phyloP scores from a whole-genome alignment of 768 basidiomycete genomes.

The Dictyophora rubrovolvata region DNA sequence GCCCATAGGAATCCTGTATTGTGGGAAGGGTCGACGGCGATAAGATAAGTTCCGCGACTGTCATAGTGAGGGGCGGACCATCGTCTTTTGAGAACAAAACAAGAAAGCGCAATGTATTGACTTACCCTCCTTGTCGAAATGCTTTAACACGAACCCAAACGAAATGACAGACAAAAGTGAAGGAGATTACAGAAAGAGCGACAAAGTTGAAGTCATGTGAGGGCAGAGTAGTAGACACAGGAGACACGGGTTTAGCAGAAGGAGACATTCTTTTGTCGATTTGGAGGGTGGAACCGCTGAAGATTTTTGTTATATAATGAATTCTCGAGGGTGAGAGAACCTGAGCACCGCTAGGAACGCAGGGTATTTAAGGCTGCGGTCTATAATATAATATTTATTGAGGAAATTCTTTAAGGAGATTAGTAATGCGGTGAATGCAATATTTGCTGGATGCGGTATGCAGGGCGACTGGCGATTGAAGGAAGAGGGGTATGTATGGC shows the following conservation, averaged over 20 bases:
- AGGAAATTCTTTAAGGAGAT: too few species aligned
- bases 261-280: not conserved
- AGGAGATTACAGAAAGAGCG: not conserved
- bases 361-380: too few species aligned
- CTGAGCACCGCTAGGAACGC: too few species aligned
- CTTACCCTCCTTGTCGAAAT: conserved; percentile 2
- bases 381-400: too few species aligned
- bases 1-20: conserved; percentile 4
- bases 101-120: not conserved
- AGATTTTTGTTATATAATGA: not conserved
- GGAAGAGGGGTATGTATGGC: not conserved
- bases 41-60: conserved; percentile 1
- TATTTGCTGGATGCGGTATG: too few species aligned
- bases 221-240: not conserved
- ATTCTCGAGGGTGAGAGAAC: not conserved
- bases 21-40: conserved; percentile 9
- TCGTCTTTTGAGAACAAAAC: not conserved
- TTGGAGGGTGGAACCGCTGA: not conserved
- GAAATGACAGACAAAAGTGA: not conserved
- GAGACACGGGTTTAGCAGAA: not conserved
- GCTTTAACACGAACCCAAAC: not conserved
- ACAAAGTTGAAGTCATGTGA: not conserved
- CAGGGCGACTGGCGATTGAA: not conserved
- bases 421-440: too few species aligned
- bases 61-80: too few species aligned